Conservation (phyloP, 768 basidiomycete genomes). For the Termitomyces sp. region DNA sequence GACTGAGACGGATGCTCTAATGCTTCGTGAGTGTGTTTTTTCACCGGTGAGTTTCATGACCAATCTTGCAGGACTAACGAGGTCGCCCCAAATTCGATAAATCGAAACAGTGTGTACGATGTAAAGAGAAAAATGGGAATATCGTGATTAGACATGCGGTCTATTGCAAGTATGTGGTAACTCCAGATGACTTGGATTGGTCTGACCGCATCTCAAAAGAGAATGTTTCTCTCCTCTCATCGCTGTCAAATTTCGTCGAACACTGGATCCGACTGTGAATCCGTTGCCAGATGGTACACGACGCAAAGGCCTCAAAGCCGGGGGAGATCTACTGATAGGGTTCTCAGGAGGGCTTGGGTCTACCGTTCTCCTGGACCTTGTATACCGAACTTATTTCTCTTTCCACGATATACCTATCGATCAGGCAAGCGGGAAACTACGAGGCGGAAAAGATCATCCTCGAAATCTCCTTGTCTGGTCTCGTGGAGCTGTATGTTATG, state of each 20-base stretch:
- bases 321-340: slow-evolving; percentile 62
- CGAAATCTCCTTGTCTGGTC: slow-evolving; percentile 58
- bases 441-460: slow-evolving; percentile 64
- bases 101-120: slow-evolving; percentile 65
- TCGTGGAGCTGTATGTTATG: slow-evolving; percentile 58
- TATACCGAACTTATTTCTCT: slow-evolving; percentile 54
- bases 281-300: slow-evolving; percentile 47
- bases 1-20: slow-evolving; percentile 52
- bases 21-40: slow-evolving; percentile 49
- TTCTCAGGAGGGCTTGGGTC: slow-evolving; percentile 82
- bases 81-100: slow-evolving; percentile 66
- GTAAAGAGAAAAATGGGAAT: slow-evolving; percentile 60
- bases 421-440: slow-evolving; percentile 23
- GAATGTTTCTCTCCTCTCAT: slow-evolving; percentile 65
- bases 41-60: not conserved
- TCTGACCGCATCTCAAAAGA: slow-evolving; percentile 25
- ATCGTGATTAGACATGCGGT: slow-evolving; percentile 75
- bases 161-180: slow-evolving; percentile 67
- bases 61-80: slow-evolving; percentile 20
- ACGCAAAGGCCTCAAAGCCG: slow-evolving; percentile 56
- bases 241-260: slow-evolving; percentile 56
- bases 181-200: not conserved
- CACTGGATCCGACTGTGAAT: slow-evolving; percentile 63
- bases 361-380: slow-evolving; percentile 63
- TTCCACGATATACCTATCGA: slow-evolving; percentile 15